phyloP scores from a whole-genome alignment of 495 filamentous ascomycete species.

The Neurospora sp. region DNA sequence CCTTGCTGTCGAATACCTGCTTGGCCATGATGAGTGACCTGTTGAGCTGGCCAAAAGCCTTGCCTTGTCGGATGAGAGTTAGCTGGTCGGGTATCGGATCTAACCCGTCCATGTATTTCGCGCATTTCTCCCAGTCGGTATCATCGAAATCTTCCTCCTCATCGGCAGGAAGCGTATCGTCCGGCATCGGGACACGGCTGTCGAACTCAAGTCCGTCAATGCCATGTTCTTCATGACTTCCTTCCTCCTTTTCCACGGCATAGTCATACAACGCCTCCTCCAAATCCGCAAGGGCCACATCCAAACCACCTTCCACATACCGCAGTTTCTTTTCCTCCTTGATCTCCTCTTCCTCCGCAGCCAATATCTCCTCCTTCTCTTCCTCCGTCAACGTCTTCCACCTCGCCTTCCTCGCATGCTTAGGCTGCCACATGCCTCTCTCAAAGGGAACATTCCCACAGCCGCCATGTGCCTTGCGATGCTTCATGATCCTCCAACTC shows the following conservation, averaged over 20 bases:
- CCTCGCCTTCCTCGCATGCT: constrained; percentile 23
- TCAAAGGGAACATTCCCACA: constrained; percentile 25
- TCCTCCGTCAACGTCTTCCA: constrained; percentile 18
- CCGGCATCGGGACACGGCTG: background rate
- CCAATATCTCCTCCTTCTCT: constrained; percentile 17
- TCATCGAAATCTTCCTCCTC: background rate
- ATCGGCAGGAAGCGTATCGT: background rate
- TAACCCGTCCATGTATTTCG: background rate
- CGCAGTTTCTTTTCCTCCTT: background rate
- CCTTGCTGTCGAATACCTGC: background rate
- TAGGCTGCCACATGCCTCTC: constrained; percentile 20
- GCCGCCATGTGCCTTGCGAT: constrained; percentile 9
- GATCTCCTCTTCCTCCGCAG: constrained; percentile 9
- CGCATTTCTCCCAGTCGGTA: background rate
- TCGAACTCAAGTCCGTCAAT: background rate
- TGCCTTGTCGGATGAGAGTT: background rate
- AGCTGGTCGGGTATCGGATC: background rate
- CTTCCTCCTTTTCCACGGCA: background rate
- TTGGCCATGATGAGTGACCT: background rate
- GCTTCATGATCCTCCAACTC: background rate
- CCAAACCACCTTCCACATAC: background rate
- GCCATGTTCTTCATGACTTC: background rate
- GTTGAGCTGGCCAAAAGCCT: background rate
- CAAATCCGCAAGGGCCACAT: background rate
- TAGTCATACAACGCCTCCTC: background rate